Evolutionary conservation across 805 yeast genomes (phyloP).

Genomic region (Phaffomyces opuntiae): DNA sequence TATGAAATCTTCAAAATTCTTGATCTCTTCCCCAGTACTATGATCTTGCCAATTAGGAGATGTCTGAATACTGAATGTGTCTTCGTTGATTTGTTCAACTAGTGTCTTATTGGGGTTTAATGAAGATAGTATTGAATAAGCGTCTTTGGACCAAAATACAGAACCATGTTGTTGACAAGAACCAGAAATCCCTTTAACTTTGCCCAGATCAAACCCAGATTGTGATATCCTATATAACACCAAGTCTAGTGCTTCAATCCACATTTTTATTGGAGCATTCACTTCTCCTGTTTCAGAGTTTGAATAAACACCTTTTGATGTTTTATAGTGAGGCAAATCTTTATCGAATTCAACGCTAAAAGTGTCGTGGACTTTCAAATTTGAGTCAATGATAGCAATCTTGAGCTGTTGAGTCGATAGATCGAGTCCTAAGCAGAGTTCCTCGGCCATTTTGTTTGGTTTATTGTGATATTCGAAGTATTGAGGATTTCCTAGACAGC

Average conservation of each 20-base stretch:
- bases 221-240: conserved; percentile 44
- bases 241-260: conserved; percentile 77
- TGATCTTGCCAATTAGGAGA: conserved; percentile 97
- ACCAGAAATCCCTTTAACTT: conserved; percentile 67
- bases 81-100: conserved; percentile 38
- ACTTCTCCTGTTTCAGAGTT: conserved; percentile 52
- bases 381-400: conserved; percentile 53
- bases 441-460: conserved; percentile 1
- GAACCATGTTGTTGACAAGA: conserved; percentile 94
- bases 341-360: conserved; percentile 68
- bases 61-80: conserved; percentile 51
- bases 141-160: conserved; percentile 62
- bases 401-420: conserved; percentile 87
- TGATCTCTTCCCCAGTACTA: conserved; percentile 67
- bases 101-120: conserved; percentile 31
- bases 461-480: too few species aligned
- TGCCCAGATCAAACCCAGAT: conserved; percentile 47
- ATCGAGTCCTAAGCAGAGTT: conserved; percentile 60
- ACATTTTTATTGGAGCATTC: conserved; percentile 79
- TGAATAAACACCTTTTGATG: conserved; percentile 66
- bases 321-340: conserved; percentile 52
- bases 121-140: conserved; percentile 32
- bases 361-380: conserved; percentile 45
- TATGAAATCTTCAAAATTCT: conserved; percentile 48
- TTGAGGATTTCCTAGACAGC: background rate